These are phyloP conservation scores for Mycena vitilis DNA, from an alignment of 768 basidiomycete genomes.

Conservation along the genomic window DNA sequence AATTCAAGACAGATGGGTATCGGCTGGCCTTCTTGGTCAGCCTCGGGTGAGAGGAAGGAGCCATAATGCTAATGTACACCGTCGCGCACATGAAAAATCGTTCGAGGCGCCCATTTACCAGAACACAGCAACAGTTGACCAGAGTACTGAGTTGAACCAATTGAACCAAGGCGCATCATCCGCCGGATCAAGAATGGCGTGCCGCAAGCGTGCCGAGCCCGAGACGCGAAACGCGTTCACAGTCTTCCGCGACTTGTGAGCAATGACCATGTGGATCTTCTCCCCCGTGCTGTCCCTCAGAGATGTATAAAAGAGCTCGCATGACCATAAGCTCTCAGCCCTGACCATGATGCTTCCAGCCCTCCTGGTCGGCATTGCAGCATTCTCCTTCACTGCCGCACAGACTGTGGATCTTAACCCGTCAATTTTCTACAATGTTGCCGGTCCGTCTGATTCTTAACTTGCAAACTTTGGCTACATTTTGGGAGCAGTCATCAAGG, in stretches of 20 bases:
- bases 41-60: no score
- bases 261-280: constrained; percentile 3
- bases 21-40: no score
- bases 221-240: background rate
- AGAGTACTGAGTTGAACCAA: no score
- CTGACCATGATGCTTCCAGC: constrained; percentile 5
- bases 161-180: no score
- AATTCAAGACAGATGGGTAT: no score
- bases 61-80: no score
- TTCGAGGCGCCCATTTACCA: no score
- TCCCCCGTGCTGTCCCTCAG: background rate
- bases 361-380: constrained; percentile 10
- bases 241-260: background rate
- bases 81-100: no score
- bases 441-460: constrained; percentile 5
- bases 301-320: background rate
- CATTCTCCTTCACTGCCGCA: constrained; percentile 11
- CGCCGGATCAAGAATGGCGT: no score
- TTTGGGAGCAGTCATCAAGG: constrained; percentile 9
- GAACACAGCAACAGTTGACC: no score
- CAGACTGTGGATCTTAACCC: constrained; percentile 30
- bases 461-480: background rate
- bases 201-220: background rate
- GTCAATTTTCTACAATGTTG: constrained; percentile 28
- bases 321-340: background rate